Base-by-base conservation (phyloP, 176 grass and related monocot genomes). In the Lolium perenne region DNA sequence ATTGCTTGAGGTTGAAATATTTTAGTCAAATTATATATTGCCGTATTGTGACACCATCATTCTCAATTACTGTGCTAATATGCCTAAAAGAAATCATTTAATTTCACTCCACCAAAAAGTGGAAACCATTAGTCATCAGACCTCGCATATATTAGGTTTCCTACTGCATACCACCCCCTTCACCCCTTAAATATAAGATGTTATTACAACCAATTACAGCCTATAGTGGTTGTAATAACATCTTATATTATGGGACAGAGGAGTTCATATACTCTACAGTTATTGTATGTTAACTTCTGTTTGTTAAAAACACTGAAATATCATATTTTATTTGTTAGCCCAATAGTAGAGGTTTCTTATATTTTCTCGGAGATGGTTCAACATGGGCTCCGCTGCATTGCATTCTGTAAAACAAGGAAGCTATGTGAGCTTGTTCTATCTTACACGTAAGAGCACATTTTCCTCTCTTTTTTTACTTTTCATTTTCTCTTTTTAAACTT, bases 381-480 rank as follows among this genome's bases (percentile, higher is more conserved):
- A 76, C 95, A 98, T 83, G 93, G 95, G 46, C 95, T 98, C 80
- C 91, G 93, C 74, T 95, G 95, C 84, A 98, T 98, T 87, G 95
- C 93, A 18, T 98, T 98, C 80, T 98, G 95, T 82, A 98, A 98
- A 91, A 93, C 89, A 41, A 90, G 93, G 78, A 98, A 92, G 76
- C 78, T 98, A 22, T 92, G 93, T 45, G 95, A 98, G 86, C 81
- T 98, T 88, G 93, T 95, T 71, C 89, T 98, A 46, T 84, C 82
- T 85, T 92, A 98, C 90, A 98, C 95, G 95, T 98, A 92, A 92
- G 93, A 69, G 1, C 57, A 22, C 35, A 35, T 76, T 78, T 90
- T 80, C 25, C 49, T 61, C 58, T 92, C 47, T 70, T 6, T 45
- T 54, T 46, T 38, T 86, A 41, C 38, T 53, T 38, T 45, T 58